Base-by-base conservation (phyloP, 257 asterid species). In the Rubia yunnanensis region DNA sequence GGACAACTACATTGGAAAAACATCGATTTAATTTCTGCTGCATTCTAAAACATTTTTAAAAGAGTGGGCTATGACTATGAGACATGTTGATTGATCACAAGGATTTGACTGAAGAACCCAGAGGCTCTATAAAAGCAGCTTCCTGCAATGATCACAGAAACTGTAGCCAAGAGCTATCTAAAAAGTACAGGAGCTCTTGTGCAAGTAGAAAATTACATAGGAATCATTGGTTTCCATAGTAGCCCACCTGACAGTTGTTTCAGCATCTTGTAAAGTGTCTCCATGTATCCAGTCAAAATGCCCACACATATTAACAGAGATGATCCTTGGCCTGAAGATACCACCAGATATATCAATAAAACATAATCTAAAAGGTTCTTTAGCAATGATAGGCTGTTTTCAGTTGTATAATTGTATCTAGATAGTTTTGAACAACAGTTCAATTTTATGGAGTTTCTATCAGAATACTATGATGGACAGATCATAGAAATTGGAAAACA, bases 261-360 rank as follows among this genome's bases (percentile, higher is more conserved):
- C 60, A 94, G 74, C 97, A 94, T 94, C 80, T 94, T 94, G 86
- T 85, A 78, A 79, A 94, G 69, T 22, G 96, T 94, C 69, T 94
- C 97, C 6, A 95, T 90, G 78, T 94, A 94, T 74, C 99, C 99
- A 56, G 96, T 88, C 86, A 94, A 80, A 70, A 94, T 90, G 70
- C 95, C 88, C 85, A 90, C 88, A 65, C 99, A 94, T 54, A 94
- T 83, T 62, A 94, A 81, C 78, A 94, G 82, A 67, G 99, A 88
- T 30, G 96, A 86, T 70, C 99, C 99, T 81, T 94, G 99, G 75
- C 99, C 99, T 94, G 89, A 63, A 70, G 72, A 63, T 55, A 69
- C 61, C 59, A 56, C 39, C 59, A 73, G 62, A 60, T 53, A 68
- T 49, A 30, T 52, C 67, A 67, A 38, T 54, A 55, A 63, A 44